Conservation (phyloP, 768 basidiomycete species). For the Mycena olivaceomarginata region DNA sequence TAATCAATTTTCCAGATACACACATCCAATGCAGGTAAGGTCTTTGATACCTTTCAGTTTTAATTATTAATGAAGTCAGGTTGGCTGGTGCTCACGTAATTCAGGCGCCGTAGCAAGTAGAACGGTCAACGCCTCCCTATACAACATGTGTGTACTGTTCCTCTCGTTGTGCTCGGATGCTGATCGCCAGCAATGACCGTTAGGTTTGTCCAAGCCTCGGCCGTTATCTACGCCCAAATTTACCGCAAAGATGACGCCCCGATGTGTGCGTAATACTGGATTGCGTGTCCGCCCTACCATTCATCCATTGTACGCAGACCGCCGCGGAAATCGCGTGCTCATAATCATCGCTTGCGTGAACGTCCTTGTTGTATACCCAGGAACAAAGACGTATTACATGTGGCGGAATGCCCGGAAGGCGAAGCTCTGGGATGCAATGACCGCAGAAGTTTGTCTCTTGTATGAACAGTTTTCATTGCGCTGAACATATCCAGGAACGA, state of each 20-base stretch:
- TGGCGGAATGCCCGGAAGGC: conserved; percentile 75
- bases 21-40: conserved; percentile 69
- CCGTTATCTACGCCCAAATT: conserved; percentile 70
- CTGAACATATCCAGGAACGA: conserved; percentile 64
- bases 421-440: conserved; percentile 76
- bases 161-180: not conserved
- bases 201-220: conserved; percentile 65
- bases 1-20: conserved; percentile 55
- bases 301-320: conserved; percentile 58
- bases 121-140: conserved; percentile 76
- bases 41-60: no score
- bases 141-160: conserved; percentile 67
- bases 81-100: conserved; percentile 78
- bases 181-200: conserved; percentile 17
- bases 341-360: conserved; percentile 73
- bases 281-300: not conserved
- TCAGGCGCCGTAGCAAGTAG: conserved; percentile 76
- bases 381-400: conserved; percentile 72
- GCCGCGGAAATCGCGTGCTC: conserved; percentile 73
- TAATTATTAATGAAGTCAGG: conserved; percentile 45
- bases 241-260: conserved; percentile 77
- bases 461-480: not conserved
- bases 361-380: conserved; percentile 71
- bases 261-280: conserved; percentile 60
- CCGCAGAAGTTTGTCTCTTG: conserved; percentile 58